These are phyloP conservation scores for Uncinocarpus reesii DNA, from an alignment of 2,329 filamentous ascomycete species.

Conservation along the genomic window DNA sequence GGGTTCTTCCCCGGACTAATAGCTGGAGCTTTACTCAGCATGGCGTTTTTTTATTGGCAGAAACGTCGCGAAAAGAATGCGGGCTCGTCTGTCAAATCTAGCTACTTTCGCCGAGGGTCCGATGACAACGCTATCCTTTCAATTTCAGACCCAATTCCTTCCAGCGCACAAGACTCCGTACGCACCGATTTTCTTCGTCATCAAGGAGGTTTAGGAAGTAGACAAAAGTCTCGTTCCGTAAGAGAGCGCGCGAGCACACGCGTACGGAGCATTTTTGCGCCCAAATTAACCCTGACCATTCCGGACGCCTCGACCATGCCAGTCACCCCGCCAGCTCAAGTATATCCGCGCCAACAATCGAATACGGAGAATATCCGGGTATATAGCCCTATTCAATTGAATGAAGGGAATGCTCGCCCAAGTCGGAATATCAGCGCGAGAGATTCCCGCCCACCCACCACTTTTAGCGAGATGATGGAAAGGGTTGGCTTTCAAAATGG, in stretches of 20 bases:
- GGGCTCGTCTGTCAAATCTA: neutral
- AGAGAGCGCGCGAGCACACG: constrained; percentile 29
- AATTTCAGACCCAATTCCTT: constrained; percentile 38
- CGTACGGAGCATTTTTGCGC: constrained; percentile 30
- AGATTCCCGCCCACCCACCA: constrained; percentile 25
- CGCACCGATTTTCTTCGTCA: constrained; percentile 38
- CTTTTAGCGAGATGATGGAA: constrained; percentile 32
- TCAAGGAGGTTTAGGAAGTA: constrained; percentile 20
- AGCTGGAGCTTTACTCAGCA: constrained; percentile 42
- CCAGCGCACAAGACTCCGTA: constrained; percentile 31
- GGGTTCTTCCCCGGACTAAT: constrained; percentile 40
- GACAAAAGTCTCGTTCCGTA: constrained; percentile 22
- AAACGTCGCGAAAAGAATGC: constrained; percentile 21
- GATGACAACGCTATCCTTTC: constrained; percentile 27
- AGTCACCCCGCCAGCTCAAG: constrained; percentile 23
- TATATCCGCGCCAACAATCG: constrained; percentile 21
- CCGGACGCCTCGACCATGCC: constrained; percentile 20
- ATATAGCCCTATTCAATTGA: constrained; percentile 33
- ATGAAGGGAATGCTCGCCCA: constrained; percentile 20
- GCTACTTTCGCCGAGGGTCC: constrained; percentile 26
- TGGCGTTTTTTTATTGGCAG: constrained; percentile 40
- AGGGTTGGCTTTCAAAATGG: constrained; percentile 27
- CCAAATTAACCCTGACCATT: constrained; percentile 18
- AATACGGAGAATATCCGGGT: constrained; percentile 40
- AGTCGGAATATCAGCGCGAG: constrained; percentile 23